Base-by-base conservation (phyloP, 2,329 filamentous ascomycete genomes). In the Didymella glomerata region DNA sequence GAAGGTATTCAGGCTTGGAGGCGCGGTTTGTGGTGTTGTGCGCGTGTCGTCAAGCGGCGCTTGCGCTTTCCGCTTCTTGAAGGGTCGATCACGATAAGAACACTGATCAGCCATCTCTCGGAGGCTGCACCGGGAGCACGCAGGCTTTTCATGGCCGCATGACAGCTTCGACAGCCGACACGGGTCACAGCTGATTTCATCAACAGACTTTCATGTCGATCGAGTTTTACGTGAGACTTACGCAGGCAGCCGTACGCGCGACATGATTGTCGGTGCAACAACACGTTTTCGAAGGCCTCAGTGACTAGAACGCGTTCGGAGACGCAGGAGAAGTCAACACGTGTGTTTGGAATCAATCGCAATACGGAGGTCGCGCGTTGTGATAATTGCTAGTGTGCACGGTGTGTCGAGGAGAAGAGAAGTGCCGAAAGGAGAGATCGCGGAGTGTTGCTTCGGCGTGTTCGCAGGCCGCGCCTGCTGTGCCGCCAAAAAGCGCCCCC, bases 51-150 rank as follows among this genome's bases (percentile, higher is more conserved):
- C 16, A 6, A 24, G 22, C 7, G 10, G 4, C 13, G 11, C 22
- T 38, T 46, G 50, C 16, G 18, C 3, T 9, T 53, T 53, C 14
- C 50, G 20, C 30, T 53, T 53, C 24, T 53, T 53, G 41, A 46
- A 53, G 1, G 41, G 50, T 38, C 50, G 20, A 16, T 53, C 41
- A 3, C 50, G 41, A 22, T 53, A 53, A 1, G 25, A 25, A 42
- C 50, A 53, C 5, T 36, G 20, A 8, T 46, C 22, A 3, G 10
- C 28, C 30, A 28, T 46, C 27, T 22, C 41, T 22, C 50, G 25
- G 14, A 2, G 25, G 6, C 30, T 53, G 41, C 50, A 53, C 20
- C 50, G 41, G 18, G 50, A 53, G 44, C 41, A 53, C 13, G 36
- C 18, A 8, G 50, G 50, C n/a, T 46, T 45, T 4, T 13, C 13